Conservation (phyloP, 2,329 filamentous ascomycete species). For the Claviceps fusiformis region DNA sequence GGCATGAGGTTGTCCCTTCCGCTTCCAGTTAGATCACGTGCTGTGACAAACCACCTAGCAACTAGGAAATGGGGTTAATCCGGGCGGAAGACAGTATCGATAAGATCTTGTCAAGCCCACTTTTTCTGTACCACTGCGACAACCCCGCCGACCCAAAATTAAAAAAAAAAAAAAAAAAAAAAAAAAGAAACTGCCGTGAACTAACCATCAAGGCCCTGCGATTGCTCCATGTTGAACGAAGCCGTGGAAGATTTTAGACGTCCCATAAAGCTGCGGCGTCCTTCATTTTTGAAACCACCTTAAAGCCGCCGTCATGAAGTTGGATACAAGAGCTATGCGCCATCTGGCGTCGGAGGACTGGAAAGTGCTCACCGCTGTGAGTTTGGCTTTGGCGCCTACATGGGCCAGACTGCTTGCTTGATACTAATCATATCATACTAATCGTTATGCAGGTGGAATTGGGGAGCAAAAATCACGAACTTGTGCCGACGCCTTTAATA, state of each 20-base stretch:
- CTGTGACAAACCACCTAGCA: not conserved
- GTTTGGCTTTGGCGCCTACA: conserved; percentile 17
- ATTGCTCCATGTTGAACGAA: not conserved
- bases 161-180: conserved; percentile 15
- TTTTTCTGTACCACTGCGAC: conserved; percentile 11
- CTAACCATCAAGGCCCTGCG: too few species aligned
- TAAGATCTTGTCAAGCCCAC: conserved; percentile 18
- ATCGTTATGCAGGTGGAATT: conserved; percentile 59
- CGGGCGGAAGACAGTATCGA: conserved; percentile 12
- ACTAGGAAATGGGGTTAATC: not conserved
- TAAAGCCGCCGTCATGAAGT: conserved; percentile 53
- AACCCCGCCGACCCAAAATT: conserved; percentile 4
- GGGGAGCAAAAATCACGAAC: conserved; percentile 91
- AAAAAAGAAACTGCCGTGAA: conserved; percentile 7
- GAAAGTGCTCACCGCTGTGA: conserved; percentile 82
- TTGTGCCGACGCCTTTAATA: conserved; percentile 85
- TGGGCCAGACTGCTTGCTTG: not conserved
- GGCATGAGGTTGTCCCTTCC: conserved; percentile 11
- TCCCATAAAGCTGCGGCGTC: not conserved
- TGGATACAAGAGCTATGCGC: conserved; percentile 86
- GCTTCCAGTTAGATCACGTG: conserved; percentile 20
- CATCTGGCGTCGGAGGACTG: conserved; percentile 90
- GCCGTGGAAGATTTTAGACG: not conserved
- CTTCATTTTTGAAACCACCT: not conserved
- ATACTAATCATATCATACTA: not conserved